Conservation (phyloP, 164 flowering plant genomes). For the Stephania yunnanensis region DNA sequence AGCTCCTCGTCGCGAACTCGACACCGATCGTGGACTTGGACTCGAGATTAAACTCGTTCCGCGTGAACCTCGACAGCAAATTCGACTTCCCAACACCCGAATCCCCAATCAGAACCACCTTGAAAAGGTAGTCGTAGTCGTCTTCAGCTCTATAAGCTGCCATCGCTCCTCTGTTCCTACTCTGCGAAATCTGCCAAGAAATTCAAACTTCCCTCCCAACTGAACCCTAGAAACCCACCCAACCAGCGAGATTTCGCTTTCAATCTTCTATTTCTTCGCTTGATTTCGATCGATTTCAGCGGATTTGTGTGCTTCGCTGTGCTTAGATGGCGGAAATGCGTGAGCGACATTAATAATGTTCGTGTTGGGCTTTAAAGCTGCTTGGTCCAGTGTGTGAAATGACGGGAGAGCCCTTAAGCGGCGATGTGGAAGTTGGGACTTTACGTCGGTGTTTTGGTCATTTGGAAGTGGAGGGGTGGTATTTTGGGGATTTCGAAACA, state of each 20-base stretch:
- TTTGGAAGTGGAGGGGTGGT: neutral
- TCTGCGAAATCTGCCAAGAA: slow-evolving; percentile 1
- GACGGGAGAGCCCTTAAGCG: neutral
- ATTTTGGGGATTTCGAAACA: neutral
- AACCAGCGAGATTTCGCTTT: neutral
- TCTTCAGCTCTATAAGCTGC: slow-evolving; percentile 17
- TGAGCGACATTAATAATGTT: neutral
- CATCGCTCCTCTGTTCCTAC: slow-evolving; percentile 5
- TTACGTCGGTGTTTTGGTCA: neutral
- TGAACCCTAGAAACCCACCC: neutral
- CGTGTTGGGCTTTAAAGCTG: neutral
- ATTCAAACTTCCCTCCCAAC: neutral
- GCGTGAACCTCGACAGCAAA: slow-evolving; percentile 18
- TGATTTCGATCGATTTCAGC: neutral
- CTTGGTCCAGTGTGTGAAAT: neutral
- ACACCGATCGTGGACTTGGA: slow-evolving; percentile 18
- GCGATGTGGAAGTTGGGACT: neutral
- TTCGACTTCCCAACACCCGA: slow-evolving; percentile 21
- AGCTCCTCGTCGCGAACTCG: slow-evolving; percentile 19
- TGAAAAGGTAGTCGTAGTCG: slow-evolving; percentile 17
- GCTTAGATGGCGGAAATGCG: slow-evolving; percentile 2
- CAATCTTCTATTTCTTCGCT: neutral
- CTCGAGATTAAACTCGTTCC: slow-evolving; percentile 19
- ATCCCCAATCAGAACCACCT: slow-evolving; percentile 19
- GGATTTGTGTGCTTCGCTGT: slow-evolving; percentile 1